Evolutionary conservation across 371 early-diverging fungal species (phyloP), one percentile per base, ranked within the genome.

Genomic region (Parasitella parasitica): DNA sequence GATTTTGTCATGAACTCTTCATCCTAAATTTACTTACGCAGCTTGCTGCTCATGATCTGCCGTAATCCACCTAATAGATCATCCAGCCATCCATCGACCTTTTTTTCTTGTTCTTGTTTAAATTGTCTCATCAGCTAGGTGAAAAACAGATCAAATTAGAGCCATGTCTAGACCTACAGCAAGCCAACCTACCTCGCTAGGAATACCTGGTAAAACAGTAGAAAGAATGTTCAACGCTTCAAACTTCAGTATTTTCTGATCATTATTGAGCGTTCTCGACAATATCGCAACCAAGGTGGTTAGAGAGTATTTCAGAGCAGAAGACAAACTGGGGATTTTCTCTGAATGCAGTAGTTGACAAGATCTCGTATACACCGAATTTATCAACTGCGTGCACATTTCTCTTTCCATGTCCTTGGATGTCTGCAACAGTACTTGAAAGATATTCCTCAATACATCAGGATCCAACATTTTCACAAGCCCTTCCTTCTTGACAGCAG

Each of bases 381-480:
- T 55, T 1, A 70, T 49, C 12, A 79, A 50, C 9, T 76, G 69
- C 6, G 63, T 50, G 13, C 69, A 65, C 12, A 67, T 37, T 0
- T 60, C 53, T 51, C 67, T 56, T 43, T 72, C 69, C 8, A 66
- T 58, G 32, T 61, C 56, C 41, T 43, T 16, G 9, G 49, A 34
- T 52, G 58, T 64, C 57, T 62, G 28, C 16, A 66, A 20, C 15
- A 71, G 18, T 0, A 73, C 63, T 22, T 67, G 62, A 26, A 70
- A 67, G 0, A 75, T 50, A 41, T 75, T 75, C 30, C 73, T 72
- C 2, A 76, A 28, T 4, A 75, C 78, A 50, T 76, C 74, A 8
- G 73, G 73, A 61, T 76, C 80, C 39, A 81, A 52, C 70, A 77
- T 72, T 38, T 66, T 67, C 2, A 72, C 66, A 20, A 81, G 48